Evolutionary conservation across 805 yeast genomes (phyloP), one percentile per base, ranked within the genome.

Genomic region (Ogataea glucozyma): DNA sequence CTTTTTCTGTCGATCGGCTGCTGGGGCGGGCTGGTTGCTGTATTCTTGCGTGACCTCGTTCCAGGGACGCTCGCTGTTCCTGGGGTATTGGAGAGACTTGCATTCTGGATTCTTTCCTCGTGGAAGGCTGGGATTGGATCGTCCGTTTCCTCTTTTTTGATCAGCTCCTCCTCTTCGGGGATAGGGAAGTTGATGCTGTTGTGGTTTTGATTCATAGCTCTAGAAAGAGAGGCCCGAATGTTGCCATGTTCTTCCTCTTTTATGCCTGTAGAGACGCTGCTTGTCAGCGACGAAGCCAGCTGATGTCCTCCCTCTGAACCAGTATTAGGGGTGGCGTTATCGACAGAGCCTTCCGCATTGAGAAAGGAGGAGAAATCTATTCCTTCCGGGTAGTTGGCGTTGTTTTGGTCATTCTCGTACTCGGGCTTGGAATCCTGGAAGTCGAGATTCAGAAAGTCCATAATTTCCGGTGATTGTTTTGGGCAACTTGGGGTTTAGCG

Each of bases 1-100:
- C 80, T 69, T 51, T 72, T 73, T 8, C 81, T 58, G 43, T 73
- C 77, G 6, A 67, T 57, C 3, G 64, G 53, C 26, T 47, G 66
- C 30, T 23, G 41, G 44, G 26, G 41, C 19, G 46, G 48, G 21
- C 51, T 43, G 6, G 43, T 45, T 9, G 44, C 8, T 12, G 58
- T 50, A 13, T 48, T 51, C 21, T 45, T 47, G 22, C 56, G 35
- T 3, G 59, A 52, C 16, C 53, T 17, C 8, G 40, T 27, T 6
- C 31, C 31, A 6, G 49, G 36, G 26, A 20, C 13, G 18, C 38
- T 18, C 32, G 41, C 35, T 19, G 26, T 12, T 18, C 29, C 36
- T 3, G 43, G 30, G 5, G 47, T 36, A 17, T 43, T 42, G 13
- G 39, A 41, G 3, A 37, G 13, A 7, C 40, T 38, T 24, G 44